Evolutionary conservation across 2,329 filamentous ascomycete species (phyloP), one percentile per base, ranked within the genome.

Genomic region (Fusarium dimerum): DNA sequence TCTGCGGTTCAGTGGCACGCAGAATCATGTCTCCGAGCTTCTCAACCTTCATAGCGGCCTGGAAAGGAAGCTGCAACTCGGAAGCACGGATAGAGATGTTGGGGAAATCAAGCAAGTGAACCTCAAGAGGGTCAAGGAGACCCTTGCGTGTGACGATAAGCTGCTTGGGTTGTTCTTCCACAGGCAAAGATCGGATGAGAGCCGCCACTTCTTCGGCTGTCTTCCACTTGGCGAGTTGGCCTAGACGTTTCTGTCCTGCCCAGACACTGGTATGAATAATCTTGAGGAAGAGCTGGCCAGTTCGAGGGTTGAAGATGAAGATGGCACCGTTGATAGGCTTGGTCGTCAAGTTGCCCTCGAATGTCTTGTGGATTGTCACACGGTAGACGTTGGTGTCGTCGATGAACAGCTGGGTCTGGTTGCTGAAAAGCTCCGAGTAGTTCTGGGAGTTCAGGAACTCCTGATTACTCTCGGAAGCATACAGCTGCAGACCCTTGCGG

Each of bases 321-420:
- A 99, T 97, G 43, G 95, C 94, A 70, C 94, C 94, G 71, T 99
- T 99, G 81, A 99, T 99, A 4, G 94, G 94, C 75, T 99, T 99
- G 2, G 94, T 99, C 0, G 94, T 99, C 83, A 99, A 79, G 70
- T 99, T 99, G 65, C 94, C 94, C 73, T 99, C 94, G 58, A 99
- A 99, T 0, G 94, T 99, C 84, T 99, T 99, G 81, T 99, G 94
- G 58, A 99, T 99, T 1, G 94, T 99, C 56, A 99, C 94, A 78
- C 94, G 92, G 71, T 99, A 99, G 47, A 99, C 95, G 66, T 99
- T 99, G 55, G 94, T 99, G 70, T 99, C 94, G 65, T 99, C 94
- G 59, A 99, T 97, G 77, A 99, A 99, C 44, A 99, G 81, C 76
- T 99, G 94, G 30, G 95, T 96, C 77, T 97, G 93, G 73, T 97